Conservation (phyloP, 148 eudicot genomes). For the Dysphania ambrosioides region DNA sequence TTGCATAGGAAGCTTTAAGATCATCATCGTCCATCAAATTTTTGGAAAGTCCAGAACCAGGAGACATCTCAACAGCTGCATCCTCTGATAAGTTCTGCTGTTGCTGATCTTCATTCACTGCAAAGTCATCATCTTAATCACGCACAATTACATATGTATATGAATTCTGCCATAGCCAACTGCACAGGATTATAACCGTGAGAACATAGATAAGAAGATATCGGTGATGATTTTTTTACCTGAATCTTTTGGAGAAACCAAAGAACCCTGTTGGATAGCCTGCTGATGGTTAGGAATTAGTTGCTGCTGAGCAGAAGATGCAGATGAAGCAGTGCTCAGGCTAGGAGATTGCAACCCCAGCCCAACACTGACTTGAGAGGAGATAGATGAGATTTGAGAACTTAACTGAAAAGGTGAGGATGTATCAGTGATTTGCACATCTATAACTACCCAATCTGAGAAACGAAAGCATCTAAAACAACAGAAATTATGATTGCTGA, state of each 20-base stretch:
- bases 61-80: slow-evolving; percentile 46
- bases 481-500: neutral
- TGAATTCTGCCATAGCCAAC: slow-evolving; percentile 5
- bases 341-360: slow-evolving; percentile 70
- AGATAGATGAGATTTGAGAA: slow-evolving; percentile 66
- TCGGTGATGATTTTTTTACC: slow-evolving; percentile 40
- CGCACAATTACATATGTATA: neutral
- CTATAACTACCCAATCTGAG: neutral
- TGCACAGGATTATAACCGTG: neutral
- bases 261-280: slow-evolving; percentile 54
- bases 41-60: slow-evolving; percentile 58
- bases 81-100: slow-evolving; percentile 59
- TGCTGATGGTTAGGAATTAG: slow-evolving; percentile 54
- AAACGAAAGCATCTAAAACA: slow-evolving; percentile 3
- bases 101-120: slow-evolving; percentile 64
- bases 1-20: slow-evolving; percentile 53
- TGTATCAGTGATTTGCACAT: neutral
- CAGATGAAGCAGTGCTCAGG: slow-evolving; percentile 44
- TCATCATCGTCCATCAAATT: slow-evolving; percentile 66
- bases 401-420: slow-evolving; percentile 51
- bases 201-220: neutral
- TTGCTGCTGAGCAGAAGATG: slow-evolving; percentile 65
- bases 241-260: slow-evolving; percentile 58
- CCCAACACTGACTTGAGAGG: slow-evolving; percentile 70
- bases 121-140: slow-evolving; percentile 48